phyloP scores from a whole-genome alignment of 768 basidiomycete species.

The Hortiboletus flavorubellus region DNA sequence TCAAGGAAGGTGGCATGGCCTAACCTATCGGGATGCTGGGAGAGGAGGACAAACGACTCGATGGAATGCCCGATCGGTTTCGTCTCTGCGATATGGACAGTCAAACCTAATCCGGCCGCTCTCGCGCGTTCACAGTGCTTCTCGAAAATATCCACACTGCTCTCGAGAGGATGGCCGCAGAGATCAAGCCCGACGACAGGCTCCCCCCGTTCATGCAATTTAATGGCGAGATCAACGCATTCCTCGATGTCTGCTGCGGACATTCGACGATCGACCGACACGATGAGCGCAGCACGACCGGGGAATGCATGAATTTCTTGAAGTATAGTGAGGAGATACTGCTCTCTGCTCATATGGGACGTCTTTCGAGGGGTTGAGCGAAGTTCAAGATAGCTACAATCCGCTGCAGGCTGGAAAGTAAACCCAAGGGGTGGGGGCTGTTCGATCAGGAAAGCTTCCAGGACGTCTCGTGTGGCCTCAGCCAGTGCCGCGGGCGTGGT shows the following conservation, averaged over 20 bases:
- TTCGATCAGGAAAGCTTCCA: slow-evolving; percentile 52
- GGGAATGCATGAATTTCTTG: slow-evolving; percentile 59
- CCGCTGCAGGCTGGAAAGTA: slow-evolving; percentile 37
- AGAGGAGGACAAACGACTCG: slow-evolving; percentile 62
- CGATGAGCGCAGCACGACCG: slow-evolving; percentile 56
- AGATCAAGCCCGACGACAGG: slow-evolving; percentile 77
- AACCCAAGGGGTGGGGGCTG: slow-evolving; percentile 23
- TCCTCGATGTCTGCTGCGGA: slow-evolving; percentile 45
- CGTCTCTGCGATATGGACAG: slow-evolving; percentile 85
- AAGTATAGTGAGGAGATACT: slow-evolving; percentile 66
- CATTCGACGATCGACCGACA: slow-evolving; percentile 79
- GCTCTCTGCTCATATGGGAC: slow-evolving; percentile 49
- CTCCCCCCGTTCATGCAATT: slow-evolving; percentile 52
- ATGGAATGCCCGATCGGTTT: slow-evolving; percentile 47
- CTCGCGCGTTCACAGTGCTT: slow-evolving; percentile 53
- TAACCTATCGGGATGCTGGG: slow-evolving; percentile 61
- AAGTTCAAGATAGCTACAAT: slow-evolving; percentile 77
- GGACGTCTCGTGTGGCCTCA: slow-evolving; percentile 60
- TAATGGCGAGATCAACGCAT: slow-evolving; percentile 53
- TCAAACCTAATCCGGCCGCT: slow-evolving; percentile 63
- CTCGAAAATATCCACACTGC: slow-evolving; percentile 51
- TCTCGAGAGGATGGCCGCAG: slow-evolving; percentile 69
- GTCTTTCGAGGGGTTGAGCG: slow-evolving; percentile 73
- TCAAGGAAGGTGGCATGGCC: slow-evolving; percentile 83
- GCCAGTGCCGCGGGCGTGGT: slow-evolving; percentile 53